phyloP scores from a whole-genome alignment of 2,329 filamentous ascomycete genomes.

The Tetracladium maxilliforme region DNA sequence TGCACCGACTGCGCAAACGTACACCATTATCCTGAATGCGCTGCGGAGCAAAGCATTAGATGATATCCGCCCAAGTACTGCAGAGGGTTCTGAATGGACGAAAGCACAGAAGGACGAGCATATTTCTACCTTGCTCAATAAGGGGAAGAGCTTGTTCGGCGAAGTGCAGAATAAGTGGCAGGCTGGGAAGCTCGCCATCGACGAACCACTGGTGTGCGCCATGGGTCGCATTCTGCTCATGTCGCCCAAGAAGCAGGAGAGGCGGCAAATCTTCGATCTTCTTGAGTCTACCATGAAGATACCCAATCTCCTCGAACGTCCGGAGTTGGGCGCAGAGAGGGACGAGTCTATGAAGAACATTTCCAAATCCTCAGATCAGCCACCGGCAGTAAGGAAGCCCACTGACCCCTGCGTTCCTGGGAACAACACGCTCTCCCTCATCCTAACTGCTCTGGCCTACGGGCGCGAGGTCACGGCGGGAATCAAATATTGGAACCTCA shows the following conservation, averaged over 20 bases:
- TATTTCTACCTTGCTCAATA: no score
- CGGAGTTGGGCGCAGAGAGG: constrained; percentile 3
- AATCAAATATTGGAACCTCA: constrained; percentile 62
- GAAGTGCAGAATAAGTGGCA: constrained; percentile 69
- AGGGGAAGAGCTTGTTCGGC: no score
- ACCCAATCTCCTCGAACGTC: constrained; percentile 26
- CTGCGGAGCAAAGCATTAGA: constrained; percentile 35
- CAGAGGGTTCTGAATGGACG: constrained; percentile 11
- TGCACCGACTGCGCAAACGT: constrained; percentile 58
- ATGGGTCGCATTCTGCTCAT: constrained; percentile 70
- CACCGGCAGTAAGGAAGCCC: constrained; percentile 7
- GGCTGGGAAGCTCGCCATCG: constrained; percentile 52
- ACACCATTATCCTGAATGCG: constrained; percentile 69
- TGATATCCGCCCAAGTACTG: constrained; percentile 12
- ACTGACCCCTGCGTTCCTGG: constrained; percentile 19
- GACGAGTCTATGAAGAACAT: constrained; percentile 2
- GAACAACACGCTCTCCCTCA: constrained; percentile 48
- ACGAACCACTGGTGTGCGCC: constrained; percentile 63
- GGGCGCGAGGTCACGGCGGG: constrained; percentile 46
- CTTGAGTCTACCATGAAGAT: constrained; percentile 74
- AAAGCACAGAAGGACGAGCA: constrained; percentile 8
- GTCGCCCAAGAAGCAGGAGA: constrained; percentile 44
- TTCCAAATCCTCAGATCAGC: constrained; percentile 4
- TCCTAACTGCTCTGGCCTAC: constrained; percentile 49
- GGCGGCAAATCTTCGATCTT: constrained; percentile 58